These are phyloP conservation scores for Volutella citrinella DNA, from an alignment of 2,329 filamentous ascomycete species.

Conservation along the genomic window DNA sequence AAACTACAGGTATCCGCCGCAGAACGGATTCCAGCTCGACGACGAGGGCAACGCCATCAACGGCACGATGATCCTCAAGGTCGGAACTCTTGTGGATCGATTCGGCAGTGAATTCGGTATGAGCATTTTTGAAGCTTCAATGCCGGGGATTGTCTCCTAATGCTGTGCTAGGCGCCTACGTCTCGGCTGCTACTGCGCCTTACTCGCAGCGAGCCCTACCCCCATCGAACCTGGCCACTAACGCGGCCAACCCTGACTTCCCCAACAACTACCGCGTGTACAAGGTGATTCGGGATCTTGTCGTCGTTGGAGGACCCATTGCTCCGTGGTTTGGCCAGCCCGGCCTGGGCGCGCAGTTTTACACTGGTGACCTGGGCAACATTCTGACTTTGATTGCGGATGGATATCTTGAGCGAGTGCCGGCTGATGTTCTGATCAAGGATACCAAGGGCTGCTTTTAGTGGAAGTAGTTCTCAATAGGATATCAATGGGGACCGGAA, in stretches of 20 bases:
- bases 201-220: conserved; percentile 46
- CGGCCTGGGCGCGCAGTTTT: conserved; percentile 38
- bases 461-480: too few relatives aligned
- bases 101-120: conserved; percentile 45
- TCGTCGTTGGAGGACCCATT: conserved; percentile 42
- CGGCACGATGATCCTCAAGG: conserved; percentile 37
- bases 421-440: conserved; percentile 14
- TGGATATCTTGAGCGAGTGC: conserved; percentile 14
- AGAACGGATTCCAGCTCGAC: conserved; percentile 40
- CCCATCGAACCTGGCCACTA: conserved; percentile 41
- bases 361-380: conserved; percentile 25
- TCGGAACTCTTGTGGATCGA: conserved; percentile 43
- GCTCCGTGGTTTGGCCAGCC: conserved; percentile 49
- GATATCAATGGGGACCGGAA: too few relatives aligned
- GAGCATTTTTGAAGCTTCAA: background rate
- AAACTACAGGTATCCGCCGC: conserved; percentile 36
- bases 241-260: conserved; percentile 26
- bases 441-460: conserved; percentile 12
- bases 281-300: conserved; percentile 37
- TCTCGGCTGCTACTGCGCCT: conserved; percentile 42
- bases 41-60: conserved; percentile 33
- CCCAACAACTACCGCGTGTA: conserved; percentile 51
- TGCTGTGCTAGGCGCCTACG: conserved; percentile 25
- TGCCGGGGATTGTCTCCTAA: conserved; percentile 2
- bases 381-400: conserved; percentile 16